These are phyloP conservation scores for Poa pratensis DNA, from an alignment of 176 grass and related monocot genomes.

Conservation along the genomic window DNA sequence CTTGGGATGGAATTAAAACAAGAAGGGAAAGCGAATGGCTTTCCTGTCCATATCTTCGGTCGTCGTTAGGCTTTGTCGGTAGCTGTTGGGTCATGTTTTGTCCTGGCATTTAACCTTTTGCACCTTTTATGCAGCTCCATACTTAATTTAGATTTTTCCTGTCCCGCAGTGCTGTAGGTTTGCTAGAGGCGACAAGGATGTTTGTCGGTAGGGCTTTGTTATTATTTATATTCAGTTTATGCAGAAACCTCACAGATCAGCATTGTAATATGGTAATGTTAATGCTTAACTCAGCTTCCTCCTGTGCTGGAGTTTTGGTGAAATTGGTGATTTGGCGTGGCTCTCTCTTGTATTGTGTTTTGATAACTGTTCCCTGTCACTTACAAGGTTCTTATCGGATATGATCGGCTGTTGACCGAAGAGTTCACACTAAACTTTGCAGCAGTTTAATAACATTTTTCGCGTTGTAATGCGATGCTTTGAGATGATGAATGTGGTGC, in stretches of 20 bases:
- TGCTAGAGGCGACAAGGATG: constrained; percentile 39
- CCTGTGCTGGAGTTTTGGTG: constrained; percentile 41
- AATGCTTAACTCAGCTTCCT: constrained; percentile 30
- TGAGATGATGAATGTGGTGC: background rate
- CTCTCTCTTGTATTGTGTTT: background rate
- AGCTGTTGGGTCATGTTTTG: constrained; percentile 42
- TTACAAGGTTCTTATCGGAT: background rate
- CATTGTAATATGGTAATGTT: constrained; percentile 67
- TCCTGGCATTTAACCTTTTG: constrained; percentile 36
- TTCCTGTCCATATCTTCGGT: constrained; percentile 61
- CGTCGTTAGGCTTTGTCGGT: constrained; percentile 34
- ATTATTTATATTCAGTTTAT: constrained; percentile 21
- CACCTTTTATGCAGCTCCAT: constrained; percentile 36
- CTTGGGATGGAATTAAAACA: constrained; percentile 64
- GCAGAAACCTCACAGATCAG: constrained; percentile 58
- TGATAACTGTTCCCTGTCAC: background rate
- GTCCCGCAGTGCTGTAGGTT: background rate
- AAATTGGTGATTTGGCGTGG: background rate
- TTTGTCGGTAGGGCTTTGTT: constrained; percentile 48
- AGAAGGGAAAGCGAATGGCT: constrained; percentile 55
- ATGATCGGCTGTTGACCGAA: background rate
- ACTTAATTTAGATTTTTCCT: background rate
- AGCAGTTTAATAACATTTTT: background rate
- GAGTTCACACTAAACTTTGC: no score
- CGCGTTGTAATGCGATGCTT: background rate